Evolutionary conservation across 208 protist species (phyloP).

Genomic region (Leishmania aethiopica): DNA sequence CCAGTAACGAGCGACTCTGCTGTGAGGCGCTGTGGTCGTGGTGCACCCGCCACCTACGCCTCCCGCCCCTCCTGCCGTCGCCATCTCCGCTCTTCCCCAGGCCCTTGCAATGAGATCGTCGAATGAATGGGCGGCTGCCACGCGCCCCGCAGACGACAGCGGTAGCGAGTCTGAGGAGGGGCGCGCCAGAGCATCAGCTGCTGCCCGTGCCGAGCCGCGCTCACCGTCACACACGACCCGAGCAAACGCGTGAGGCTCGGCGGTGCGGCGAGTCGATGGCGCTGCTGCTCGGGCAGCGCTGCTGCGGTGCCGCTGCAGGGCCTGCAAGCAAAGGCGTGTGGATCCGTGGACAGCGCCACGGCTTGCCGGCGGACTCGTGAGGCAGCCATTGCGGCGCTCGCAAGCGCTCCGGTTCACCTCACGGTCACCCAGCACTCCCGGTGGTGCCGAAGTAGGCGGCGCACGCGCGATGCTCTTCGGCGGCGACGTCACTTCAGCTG

Average conservation of each 20-base stretch:
- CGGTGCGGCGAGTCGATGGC: background rate
- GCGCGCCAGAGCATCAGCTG: background rate
- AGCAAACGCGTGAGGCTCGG: background rate
- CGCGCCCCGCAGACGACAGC: background rate
- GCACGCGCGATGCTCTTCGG: background rate
- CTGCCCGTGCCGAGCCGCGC: background rate
- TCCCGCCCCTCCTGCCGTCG: background rate
- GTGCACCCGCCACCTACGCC: background rate
- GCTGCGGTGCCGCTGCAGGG: background rate
- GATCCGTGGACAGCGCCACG: background rate
- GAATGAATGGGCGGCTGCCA: background rate
- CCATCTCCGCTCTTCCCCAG: slow-evolving; percentile 1
- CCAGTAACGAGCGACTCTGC: background rate
- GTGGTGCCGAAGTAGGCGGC: background rate
- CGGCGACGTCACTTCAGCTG: background rate
- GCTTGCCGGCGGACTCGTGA: background rate
- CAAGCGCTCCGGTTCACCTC: background rate
- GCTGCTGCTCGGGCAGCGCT: background rate
- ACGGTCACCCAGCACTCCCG: background rate
- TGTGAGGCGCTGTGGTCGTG: background rate
- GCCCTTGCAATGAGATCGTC: slow-evolving; percentile 23
- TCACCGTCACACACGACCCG: background rate
- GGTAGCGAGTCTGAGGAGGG: background rate
- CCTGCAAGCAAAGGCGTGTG: background rate
- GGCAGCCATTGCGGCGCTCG: background rate